These are phyloP conservation scores for Alloteropsis semialata DNA, from an alignment of 176 grass and related monocot genomes.

Conservation along the genomic window DNA sequence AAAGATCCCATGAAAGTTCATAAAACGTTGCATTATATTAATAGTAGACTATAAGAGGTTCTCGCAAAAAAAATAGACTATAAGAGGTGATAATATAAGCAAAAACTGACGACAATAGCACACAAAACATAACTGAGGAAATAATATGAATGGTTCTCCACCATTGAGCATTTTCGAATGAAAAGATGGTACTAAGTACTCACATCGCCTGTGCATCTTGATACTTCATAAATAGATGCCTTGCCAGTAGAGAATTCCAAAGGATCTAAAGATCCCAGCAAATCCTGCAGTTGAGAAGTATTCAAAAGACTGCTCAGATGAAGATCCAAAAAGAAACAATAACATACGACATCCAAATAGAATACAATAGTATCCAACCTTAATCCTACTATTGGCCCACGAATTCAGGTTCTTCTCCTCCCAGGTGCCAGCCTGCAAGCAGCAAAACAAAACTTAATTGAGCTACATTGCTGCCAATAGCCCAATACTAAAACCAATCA, in stretches of 20 bases:
- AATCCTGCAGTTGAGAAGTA: slow-evolving; percentile 40
- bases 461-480: not conserved
- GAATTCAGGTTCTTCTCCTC: slow-evolving; percentile 91
- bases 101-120: not conserved
- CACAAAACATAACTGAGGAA: not conserved
- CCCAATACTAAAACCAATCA: not conserved
- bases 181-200: slow-evolving; percentile 38
- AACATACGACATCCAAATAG: not conserved
- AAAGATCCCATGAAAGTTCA: not conserved
- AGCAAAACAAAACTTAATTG: not conserved
- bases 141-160: not conserved
- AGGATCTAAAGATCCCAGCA: slow-evolving; percentile 52
- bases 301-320: not conserved
- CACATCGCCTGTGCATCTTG: slow-evolving; percentile 69
- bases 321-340: not conserved
- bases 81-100: not conserved
- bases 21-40: not conserved
- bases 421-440: slow-evolving; percentile 78
- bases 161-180: not conserved
- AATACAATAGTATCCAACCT: slow-evolving; percentile 42
- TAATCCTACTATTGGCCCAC: slow-evolving; percentile 81
- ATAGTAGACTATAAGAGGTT: not conserved
- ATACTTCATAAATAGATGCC: slow-evolving; percentile 61
- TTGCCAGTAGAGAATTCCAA: slow-evolving; percentile 61
- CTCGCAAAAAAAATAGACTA: no score